phyloP scores from a whole-genome alignment of 805 yeast species.

The Saccharomyces kudriavzevii region DNA sequence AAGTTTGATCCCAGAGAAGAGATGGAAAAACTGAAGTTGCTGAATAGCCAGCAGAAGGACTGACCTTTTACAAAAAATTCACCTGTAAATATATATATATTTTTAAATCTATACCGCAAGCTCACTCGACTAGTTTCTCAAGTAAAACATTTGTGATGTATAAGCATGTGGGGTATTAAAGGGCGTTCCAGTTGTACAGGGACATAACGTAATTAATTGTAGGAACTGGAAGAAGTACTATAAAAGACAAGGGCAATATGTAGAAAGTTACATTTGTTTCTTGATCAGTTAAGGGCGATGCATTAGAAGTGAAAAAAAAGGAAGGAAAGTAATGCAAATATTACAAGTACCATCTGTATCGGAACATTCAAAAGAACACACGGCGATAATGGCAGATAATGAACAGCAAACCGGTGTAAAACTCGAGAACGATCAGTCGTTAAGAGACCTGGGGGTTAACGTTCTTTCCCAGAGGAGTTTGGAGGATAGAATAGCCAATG shows the following conservation, averaged over 20 bases:
- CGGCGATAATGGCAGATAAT: background rate
- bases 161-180: background rate
- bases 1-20: constrained; percentile 78
- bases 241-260: background rate
- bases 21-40: constrained; percentile 56
- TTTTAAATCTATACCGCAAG: background rate
- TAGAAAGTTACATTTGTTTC: background rate
- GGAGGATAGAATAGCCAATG: constrained; percentile 62
- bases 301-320: background rate
- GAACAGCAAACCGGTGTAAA: background rate
- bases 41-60: constrained; percentile 45
- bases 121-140: background rate
- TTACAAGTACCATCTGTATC: background rate
- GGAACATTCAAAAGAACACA: background rate
- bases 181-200: background rate
- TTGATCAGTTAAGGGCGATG: background rate
- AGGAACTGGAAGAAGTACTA: background rate
- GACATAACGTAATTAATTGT: too few relatives aligned
- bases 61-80: constrained; percentile 2
- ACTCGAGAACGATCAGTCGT: constrained; percentile 10
- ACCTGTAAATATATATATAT: background rate
- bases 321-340: background rate
- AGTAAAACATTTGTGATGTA: background rate
- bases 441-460: constrained; percentile 42
- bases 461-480: constrained; percentile 72